A percentile compares a stretch with the other conserved stretches of the same genome.
Conservation (phyloP, 345 rosid genomes). For the Euphorbia lathyris region DNA sequence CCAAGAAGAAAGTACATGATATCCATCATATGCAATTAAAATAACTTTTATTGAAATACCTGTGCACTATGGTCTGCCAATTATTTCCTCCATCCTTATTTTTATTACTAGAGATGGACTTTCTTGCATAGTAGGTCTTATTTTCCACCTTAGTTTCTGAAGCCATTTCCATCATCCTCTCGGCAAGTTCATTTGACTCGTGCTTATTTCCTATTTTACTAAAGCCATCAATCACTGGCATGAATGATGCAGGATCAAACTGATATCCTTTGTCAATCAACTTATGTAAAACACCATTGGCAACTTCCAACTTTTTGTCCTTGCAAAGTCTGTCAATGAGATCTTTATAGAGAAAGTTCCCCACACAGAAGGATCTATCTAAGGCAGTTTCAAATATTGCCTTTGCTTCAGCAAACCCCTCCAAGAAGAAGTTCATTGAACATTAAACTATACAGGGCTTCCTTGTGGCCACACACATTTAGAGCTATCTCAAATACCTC, state of each 20-base stretch:
- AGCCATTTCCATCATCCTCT: constrained; percentile 88
- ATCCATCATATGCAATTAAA: background rate
- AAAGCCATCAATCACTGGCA: constrained; percentile 88
- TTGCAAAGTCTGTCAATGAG: constrained; percentile 70
- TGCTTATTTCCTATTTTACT: constrained; percentile 59
- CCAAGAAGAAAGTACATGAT: background rate
- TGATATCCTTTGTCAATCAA: constrained; percentile 65
- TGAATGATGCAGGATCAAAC: constrained; percentile 81
- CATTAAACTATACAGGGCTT: constrained; percentile 69
- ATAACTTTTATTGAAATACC: constrained; percentile 41
- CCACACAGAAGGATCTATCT: constrained; percentile 61
- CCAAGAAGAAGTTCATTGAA: constrained; percentile 73
- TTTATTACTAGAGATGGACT: constrained; percentile 29
- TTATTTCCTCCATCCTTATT: constrained; percentile 42
- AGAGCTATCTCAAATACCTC: constrained; percentile 81
- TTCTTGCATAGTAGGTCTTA: constrained; percentile 34
- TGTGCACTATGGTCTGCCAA: constrained; percentile 65
- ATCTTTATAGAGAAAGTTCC: constrained; percentile 57
- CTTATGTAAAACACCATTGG: constrained; percentile 52
- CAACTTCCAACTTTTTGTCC: constrained; percentile 59
- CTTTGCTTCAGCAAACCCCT: constrained; percentile 61
- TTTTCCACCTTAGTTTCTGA: constrained; percentile 43
- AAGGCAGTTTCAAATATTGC: constrained; percentile 66
- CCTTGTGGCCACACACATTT: constrained; percentile 76
- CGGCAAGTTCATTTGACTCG: constrained; percentile 70